Evolutionary conservation across 2,329 filamentous ascomycete genomes (phyloP).

Genomic region (Blastomyces gilchristii): DNA sequence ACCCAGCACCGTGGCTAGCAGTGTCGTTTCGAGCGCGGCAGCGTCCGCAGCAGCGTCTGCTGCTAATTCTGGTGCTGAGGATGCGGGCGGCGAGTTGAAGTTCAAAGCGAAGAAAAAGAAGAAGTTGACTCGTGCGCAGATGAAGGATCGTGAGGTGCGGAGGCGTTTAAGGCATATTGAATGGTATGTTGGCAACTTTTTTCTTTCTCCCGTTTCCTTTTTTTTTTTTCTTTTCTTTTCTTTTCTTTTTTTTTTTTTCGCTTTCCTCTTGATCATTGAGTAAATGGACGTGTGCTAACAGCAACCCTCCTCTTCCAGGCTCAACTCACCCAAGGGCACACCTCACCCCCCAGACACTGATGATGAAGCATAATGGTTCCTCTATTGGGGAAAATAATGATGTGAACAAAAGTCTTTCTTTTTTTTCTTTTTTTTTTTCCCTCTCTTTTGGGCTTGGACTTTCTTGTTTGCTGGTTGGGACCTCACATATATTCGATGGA

Average conservation of each 20-base stretch:
- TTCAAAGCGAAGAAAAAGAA: slow-evolving; percentile 90
- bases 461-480: slow-evolving; percentile 2
- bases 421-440: not conserved
- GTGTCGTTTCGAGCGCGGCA: slow-evolving; percentile 49
- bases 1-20: slow-evolving; percentile 47
- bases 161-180: slow-evolving; percentile 73
- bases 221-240: not conserved
- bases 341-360: slow-evolving; percentile 68
- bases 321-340: slow-evolving; percentile 77
- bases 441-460: slow-evolving; percentile 6
- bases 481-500: not conserved
- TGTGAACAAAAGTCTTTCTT: slow-evolving; percentile 5
- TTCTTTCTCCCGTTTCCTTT: not conserved
- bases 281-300: slow-evolving; percentile 10
- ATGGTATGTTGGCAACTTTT: slow-evolving; percentile 42
- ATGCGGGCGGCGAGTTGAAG: slow-evolving; percentile 61
- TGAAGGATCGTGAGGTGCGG: slow-evolving; percentile 86
- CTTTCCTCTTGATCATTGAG: not conserved
- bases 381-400: not conserved
- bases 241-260: no score
- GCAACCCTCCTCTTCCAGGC: slow-evolving; percentile 44
- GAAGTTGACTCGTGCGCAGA: slow-evolving; percentile 94
- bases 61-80: slow-evolving; percentile 74
- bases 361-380: slow-evolving; percentile 47
- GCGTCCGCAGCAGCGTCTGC: slow-evolving; percentile 52